Evolutionary conservation across 306 rosid species (phyloP).

Genomic region (Mimosa bimucronata): DNA sequence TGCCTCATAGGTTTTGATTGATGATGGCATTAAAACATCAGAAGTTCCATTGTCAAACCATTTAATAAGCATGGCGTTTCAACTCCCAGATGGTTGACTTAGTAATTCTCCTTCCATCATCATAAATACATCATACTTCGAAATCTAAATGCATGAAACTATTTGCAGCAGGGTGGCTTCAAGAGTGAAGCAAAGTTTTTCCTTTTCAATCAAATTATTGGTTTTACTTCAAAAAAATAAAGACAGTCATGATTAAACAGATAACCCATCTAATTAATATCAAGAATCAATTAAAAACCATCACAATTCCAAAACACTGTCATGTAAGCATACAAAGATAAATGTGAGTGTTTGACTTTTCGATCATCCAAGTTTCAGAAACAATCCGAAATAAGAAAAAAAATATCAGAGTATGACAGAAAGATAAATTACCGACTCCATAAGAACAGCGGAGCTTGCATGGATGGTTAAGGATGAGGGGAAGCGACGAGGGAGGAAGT

Average conservation of each 20-base stretch:
- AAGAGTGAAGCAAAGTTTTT: neutral
- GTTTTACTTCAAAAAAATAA: neutral
- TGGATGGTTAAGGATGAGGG: conserved; percentile 36
- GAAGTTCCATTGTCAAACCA: neutral
- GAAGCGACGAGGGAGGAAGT: conserved; percentile 24
- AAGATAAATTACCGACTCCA: conserved; percentile 46
- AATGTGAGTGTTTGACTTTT: neutral
- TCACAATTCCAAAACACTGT: neutral
- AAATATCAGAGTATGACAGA: neutral
- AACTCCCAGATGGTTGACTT: neutral
- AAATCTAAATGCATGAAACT: neutral
- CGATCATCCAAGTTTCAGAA: neutral
- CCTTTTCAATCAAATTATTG: neutral
- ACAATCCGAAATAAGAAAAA: neutral
- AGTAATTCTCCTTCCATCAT: neutral
- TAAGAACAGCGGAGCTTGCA: conserved; percentile 48
- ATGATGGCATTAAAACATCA: neutral
- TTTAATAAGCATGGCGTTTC: conserved; percentile 8
- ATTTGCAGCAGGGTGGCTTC: neutral
- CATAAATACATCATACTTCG: conserved; percentile 5
- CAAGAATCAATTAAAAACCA: neutral
- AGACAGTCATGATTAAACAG: neutral
- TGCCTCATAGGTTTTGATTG: neutral
- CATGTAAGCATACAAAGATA: neutral
- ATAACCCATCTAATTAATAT: neutral